phyloP scores from a whole-genome alignment of 257 asterid species.

The Penstemon davidsonii region DNA sequence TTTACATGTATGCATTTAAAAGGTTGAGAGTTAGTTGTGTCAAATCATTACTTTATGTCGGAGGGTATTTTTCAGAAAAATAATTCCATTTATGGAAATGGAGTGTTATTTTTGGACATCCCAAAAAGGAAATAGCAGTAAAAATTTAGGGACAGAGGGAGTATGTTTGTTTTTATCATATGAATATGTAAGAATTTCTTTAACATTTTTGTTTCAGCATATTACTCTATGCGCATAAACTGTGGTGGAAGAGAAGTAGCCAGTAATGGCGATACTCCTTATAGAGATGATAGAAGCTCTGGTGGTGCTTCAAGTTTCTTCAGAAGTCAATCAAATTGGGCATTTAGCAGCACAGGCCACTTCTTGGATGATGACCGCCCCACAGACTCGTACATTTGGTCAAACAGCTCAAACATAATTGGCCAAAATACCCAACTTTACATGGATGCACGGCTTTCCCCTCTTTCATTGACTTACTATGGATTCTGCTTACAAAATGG shows the following conservation, averaged over 20 bases:
- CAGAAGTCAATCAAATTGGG: slow-evolving; percentile 45
- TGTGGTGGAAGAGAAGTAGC: slow-evolving; percentile 57
- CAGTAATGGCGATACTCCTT: slow-evolving; percentile 30
- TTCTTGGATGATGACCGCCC: slow-evolving; percentile 45
- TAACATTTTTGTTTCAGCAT: slow-evolving; percentile 33
- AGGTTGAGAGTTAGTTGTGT: too few species aligned
- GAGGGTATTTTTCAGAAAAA: too few species aligned
- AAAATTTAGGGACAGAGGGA: too few species aligned
- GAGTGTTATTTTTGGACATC: too few species aligned
- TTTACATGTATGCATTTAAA: too few species aligned
- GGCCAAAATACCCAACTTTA: slow-evolving; percentile 42
- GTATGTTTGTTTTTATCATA: not conserved
- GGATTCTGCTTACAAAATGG: slow-evolving; percentile 60
- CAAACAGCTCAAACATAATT: slow-evolving; percentile 34
- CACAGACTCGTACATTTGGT: slow-evolving; percentile 27
- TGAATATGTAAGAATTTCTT: slow-evolving; percentile 1
- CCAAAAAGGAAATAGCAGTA: too few species aligned
- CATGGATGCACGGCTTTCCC: slow-evolving; percentile 47
- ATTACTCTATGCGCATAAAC: slow-evolving; percentile 48
- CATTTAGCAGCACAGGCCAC: slow-evolving; percentile 66
- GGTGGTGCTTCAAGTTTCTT: slow-evolving; percentile 49
- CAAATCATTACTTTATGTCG: too few species aligned
- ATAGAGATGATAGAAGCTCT: slow-evolving; percentile 40
- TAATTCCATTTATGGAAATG: too few species aligned
- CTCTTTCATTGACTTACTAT: slow-evolving; percentile 53